phyloP scores from a whole-genome alignment of 768 basidiomycete genomes.

The Amanita rimosa region DNA sequence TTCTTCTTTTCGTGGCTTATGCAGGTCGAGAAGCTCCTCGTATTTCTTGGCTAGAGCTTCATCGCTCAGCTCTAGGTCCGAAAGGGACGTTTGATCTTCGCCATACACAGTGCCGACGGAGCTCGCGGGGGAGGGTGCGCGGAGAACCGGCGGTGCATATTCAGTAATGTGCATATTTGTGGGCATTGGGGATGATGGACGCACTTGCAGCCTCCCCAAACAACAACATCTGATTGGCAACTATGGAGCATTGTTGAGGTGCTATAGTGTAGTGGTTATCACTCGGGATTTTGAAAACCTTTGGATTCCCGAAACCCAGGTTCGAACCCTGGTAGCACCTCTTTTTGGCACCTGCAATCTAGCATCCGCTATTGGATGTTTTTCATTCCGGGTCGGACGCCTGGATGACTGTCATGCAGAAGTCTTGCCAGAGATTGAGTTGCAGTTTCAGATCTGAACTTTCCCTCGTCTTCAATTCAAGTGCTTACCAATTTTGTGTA shows the following conservation, averaged over 20 bases:
- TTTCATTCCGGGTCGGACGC: too few relatives aligned
- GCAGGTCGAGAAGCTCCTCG: conserved; percentile 25
- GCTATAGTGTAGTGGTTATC: conserved; percentile 14
- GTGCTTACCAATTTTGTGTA: too few relatives aligned
- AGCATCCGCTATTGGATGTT: too few relatives aligned
- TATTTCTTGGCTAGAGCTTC: conserved; percentile 31
- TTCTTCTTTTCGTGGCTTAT: conserved; percentile 28
- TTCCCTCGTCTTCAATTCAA: too few relatives aligned
- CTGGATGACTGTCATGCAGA: too few relatives aligned
- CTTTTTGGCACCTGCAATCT: too few relatives aligned
- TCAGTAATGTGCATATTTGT: conserved; percentile 24
- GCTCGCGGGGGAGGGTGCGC: conserved; percentile 39
- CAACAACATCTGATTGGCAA: background rate
- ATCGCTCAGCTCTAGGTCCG: conserved; percentile 33
- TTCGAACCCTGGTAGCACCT: conserved; percentile 22
- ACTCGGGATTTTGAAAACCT: conserved; percentile 11
- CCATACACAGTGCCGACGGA: conserved; percentile 37
- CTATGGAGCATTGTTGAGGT: background rate
- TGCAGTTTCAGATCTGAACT: too few relatives aligned
- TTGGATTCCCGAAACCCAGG: conserved; percentile 18
- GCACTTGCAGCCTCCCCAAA: background rate
- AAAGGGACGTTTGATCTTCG: conserved; percentile 33
- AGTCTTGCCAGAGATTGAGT: too few relatives aligned
- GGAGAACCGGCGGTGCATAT: conserved; percentile 36
- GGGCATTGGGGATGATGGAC: conserved; percentile 9